A percentile compares a stretch with the other conserved stretches of the same genome.
Conservation (phyloP, 2,329 filamentous ascomycete genomes). For the Penicillium thymicola region DNA sequence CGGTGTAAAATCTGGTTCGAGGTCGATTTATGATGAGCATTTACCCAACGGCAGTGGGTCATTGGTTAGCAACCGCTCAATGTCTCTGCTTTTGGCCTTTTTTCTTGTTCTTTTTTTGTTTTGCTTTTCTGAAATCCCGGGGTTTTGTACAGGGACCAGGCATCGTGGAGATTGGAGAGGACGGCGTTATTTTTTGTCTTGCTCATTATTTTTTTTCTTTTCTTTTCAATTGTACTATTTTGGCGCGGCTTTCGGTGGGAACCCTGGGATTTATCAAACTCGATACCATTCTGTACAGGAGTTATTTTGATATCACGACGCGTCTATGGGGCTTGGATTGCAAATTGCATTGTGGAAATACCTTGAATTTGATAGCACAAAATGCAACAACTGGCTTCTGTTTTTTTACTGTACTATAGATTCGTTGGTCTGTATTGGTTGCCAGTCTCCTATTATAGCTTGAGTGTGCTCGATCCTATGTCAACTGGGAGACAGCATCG, state of each 20-base stretch:
- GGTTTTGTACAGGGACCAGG: constrained; percentile 26
- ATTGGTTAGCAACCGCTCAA: neutral
- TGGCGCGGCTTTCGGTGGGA: constrained; percentile 21
- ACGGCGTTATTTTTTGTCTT: constrained; percentile 22
- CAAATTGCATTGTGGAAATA: constrained; percentile 16
- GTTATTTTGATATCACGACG: constrained; percentile 22
- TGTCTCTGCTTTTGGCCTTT: neutral
- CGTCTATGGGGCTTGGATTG: constrained; percentile 8
- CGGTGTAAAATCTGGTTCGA: neutral
- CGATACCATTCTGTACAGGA: constrained; percentile 38
- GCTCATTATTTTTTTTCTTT: constrained; percentile 4
- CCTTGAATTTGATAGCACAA: constrained; percentile 9
- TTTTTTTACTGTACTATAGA: neutral
- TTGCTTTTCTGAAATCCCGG: constrained; percentile 11
- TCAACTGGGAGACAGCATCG: neutral
- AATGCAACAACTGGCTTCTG: constrained; percentile 14
- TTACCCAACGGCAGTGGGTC: neutral
- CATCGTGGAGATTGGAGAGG: constrained; percentile 23
- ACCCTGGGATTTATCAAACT: constrained; percentile 27
- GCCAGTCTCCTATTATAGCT: neutral
- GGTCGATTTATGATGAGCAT: neutral
- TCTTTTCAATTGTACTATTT: constrained; percentile 24
- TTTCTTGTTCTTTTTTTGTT: constrained; percentile 8
- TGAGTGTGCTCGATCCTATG: neutral
- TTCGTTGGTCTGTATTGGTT: neutral